phyloP scores from a whole-genome alignment of 257 asterid genomes.

The Fraxinus excelsior region DNA sequence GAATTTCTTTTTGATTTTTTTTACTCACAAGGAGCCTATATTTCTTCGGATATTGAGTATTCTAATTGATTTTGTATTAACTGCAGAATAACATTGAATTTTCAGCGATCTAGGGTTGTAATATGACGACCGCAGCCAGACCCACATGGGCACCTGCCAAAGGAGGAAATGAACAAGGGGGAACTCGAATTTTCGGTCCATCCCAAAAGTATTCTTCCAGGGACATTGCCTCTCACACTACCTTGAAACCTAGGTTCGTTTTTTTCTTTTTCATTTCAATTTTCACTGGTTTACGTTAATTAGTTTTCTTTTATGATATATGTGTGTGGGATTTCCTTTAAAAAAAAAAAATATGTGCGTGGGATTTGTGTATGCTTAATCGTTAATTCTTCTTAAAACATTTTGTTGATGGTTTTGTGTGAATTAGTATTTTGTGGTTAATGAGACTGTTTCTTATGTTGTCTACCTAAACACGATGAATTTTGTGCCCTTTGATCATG shows the following conservation, averaged over 20 bases:
- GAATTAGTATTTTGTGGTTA: neutral
- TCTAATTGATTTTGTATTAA: neutral
- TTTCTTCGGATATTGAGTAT: neutral
- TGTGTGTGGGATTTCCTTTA: neutral
- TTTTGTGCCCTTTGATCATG: neutral
- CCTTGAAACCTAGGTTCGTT: constrained; percentile 77
- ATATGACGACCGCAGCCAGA: constrained; percentile 94
- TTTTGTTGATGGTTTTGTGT: neutral
- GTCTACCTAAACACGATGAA: neutral
- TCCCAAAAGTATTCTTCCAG: constrained; percentile 97
- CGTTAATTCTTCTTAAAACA: neutral
- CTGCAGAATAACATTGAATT: neutral
- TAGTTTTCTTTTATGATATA: neutral
- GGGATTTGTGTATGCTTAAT: neutral
- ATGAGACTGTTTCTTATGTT: neutral
- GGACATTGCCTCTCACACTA: constrained; percentile 89
- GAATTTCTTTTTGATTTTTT: neutral
- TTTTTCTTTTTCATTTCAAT: neutral
- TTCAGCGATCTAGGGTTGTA: constrained; percentile 29
- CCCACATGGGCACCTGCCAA: constrained; percentile 99
- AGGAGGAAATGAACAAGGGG: constrained; percentile 98
- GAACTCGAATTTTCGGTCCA: constrained; percentile 92
- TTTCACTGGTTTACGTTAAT: neutral
- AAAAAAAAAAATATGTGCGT: no score
- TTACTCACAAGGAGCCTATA: neutral